Percentiles rank a stretch among this genome's conserved stretches.
Conservation (phyloP, 805 yeast genomes). For the Kodamaea nitidulidarum region DNA sequence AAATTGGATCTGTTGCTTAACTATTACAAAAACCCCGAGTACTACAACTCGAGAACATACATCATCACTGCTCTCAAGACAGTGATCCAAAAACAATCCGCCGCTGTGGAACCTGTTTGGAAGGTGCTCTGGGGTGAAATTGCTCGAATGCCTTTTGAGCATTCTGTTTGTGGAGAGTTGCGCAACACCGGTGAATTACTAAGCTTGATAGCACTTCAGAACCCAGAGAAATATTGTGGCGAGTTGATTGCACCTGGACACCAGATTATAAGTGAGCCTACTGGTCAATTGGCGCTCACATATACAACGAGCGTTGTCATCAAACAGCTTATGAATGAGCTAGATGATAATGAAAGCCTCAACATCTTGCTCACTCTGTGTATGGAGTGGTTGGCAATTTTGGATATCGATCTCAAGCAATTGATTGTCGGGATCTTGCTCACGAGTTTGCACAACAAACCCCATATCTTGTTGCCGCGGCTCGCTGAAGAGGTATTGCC, state of each 20-base stretch:
- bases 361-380: constrained; percentile 14
- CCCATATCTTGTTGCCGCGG: constrained; percentile 43
- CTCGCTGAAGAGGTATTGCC: constrained; percentile 46
- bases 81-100: constrained; percentile 11
- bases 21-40: constrained; percentile 6
- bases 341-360: constrained; percentile 11
- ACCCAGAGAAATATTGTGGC: constrained; percentile 3
- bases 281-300: constrained; percentile 14
- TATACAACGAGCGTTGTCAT: constrained; percentile 33
- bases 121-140: constrained; percentile 18
- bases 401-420: constrained; percentile 53
- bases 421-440: constrained; percentile 56
- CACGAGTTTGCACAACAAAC: constrained; percentile 55
- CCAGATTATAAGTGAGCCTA: neutral
- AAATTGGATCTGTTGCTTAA: constrained; percentile 7
- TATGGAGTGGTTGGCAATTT: constrained; percentile 21
- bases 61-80: constrained; percentile 19
- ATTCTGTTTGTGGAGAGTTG: constrained; percentile 21
- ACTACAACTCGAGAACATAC: constrained; percentile 6
- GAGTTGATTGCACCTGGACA: constrained; percentile 9
- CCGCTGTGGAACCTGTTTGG: constrained; percentile 23
- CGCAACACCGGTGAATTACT: constrained; percentile 36
- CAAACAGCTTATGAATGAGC: constrained; percentile 26
- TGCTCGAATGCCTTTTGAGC: constrained; percentile 16
- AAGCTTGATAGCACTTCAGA: constrained; percentile 20